Percentiles rank a stretch among this genome's conserved stretches.
Evolutionary conservation across 176 grass and related monocot species (phyloP).

Genomic region (Oryza nivara): DNA sequence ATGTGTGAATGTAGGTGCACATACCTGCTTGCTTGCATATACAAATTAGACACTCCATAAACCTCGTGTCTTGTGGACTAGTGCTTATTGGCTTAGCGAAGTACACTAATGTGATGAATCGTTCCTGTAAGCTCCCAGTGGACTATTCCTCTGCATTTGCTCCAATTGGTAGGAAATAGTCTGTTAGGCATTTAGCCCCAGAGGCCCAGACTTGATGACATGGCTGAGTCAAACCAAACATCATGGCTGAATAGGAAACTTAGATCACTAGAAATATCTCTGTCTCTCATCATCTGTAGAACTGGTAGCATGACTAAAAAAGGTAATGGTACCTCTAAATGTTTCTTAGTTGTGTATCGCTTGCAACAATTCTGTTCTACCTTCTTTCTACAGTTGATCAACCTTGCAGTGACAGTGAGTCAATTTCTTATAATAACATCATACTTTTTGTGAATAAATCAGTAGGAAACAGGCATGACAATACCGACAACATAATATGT

Average conservation of each 20-base stretch:
- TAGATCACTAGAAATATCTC: not conserved
- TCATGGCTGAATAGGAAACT: not conserved
- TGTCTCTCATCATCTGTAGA: not conserved
- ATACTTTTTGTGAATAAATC: not conserved
- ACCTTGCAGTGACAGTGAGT: not conserved
- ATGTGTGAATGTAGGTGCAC: not conserved
- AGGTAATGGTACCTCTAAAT: not conserved
- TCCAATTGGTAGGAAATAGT: constrained; percentile 64
- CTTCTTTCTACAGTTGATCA: not conserved
- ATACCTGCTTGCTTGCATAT: not conserved
- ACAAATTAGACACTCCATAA: not conserved
- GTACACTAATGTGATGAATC: constrained; percentile 58
- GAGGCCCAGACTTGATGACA: not conserved
- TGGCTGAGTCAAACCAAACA: not conserved
- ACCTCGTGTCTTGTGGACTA: not conserved
- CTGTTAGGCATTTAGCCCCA: constrained; percentile 51
- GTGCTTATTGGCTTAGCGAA: constrained; percentile 65
- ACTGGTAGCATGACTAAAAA: not conserved
- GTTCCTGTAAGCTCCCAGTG: constrained; percentile 52
- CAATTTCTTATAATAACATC: not conserved
- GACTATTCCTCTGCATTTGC: constrained; percentile 57
- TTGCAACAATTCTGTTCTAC: not conserved
- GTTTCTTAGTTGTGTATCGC: not conserved
- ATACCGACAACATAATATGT: not conserved
- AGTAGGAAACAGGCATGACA: not conserved